These are phyloP conservation scores for Haematococcus lacustris DNA, from an alignment of 139 green algal species.

Conservation along the genomic window DNA sequence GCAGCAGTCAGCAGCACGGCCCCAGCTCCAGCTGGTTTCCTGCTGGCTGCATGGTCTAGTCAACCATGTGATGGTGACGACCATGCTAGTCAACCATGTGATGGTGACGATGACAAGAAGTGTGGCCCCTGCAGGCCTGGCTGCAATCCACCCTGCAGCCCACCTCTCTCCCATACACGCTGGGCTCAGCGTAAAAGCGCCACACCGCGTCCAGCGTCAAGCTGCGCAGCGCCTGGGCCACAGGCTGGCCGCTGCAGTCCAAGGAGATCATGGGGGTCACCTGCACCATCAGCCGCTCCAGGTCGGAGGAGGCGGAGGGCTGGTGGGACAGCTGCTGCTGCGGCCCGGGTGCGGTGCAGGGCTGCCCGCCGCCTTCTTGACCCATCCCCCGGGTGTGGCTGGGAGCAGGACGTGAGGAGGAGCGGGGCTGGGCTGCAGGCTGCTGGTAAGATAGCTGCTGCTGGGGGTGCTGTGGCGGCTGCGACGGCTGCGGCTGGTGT, in stretches of 20 bases:
- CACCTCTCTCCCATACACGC: slow-evolving; percentile 41
- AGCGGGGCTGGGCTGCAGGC: no score
- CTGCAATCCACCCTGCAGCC: not conserved
- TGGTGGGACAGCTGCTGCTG: no score
- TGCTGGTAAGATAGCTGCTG: no score
- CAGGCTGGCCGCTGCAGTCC: slow-evolving; percentile 5
- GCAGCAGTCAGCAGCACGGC: not conserved
- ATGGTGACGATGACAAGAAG: not conserved
- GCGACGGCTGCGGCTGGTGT: no score
- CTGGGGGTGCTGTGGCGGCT: no score
- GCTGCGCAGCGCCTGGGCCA: slow-evolving; percentile 20
- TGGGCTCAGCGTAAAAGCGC: slow-evolving; percentile 48
- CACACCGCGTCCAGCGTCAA: slow-evolving; percentile 47
- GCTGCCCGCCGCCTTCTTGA: no score
- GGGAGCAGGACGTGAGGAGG: no score
- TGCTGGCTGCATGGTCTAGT: not conserved
- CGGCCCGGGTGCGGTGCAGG: no score
- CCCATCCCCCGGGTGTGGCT: no score
- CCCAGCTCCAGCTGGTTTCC: not conserved
- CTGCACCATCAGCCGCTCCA: slow-evolving; percentile 26
- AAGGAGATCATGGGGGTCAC: slow-evolving; percentile 22
- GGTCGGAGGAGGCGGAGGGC: no score
- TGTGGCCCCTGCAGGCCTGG: not conserved
- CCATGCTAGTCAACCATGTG: not conserved
- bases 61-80: not conserved